Evolutionary conservation across 1,139 yeast genomes (phyloP), one percentile per base, ranked within the genome.

Genomic region (Diutina siamensis): DNA sequence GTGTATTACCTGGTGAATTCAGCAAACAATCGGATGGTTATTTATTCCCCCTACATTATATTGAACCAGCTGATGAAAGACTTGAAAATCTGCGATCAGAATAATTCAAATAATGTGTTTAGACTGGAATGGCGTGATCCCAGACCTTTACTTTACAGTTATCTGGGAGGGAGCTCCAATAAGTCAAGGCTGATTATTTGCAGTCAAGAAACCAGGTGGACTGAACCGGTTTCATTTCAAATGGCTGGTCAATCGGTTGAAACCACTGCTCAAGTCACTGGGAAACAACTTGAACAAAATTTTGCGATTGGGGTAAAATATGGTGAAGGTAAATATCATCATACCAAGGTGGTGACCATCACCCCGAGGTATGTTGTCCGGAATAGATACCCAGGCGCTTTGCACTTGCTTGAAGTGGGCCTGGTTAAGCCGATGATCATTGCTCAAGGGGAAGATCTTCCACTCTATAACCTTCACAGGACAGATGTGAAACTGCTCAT

Each of bases 161-260:
- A 38, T 15, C 13, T 32, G n/a, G 28, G 28, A 7, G 42, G 42
- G 3, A 18, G 32, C 7, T n/a, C 21, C 21, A 22, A 22, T 15
- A 38, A 38, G 21, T 17, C 21, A 8, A 22, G 42, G 12, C 18
- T 25, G 32, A n/a, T 25, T n/a, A 22, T 38, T 17, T 5, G 21
- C 8, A 10, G 31, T 9, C 17, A 17, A 3, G 86, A 84, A 47
- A 83, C 95, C 0, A 68, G 69, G n/a, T 76, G 86, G 79, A 84
- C 96, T 49, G 61, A 68, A 0, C 86, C 88, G 1, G 67, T 87
- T 44, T 83, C 95, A 60, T 80, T 92, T 56, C 97, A 89, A 58
- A 94, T 95, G 2, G 74, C 92, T 49, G 98, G 98, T 0, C 94
- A 87, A 53, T 69, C 80, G 0, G 72, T 75, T 42, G 94, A 87